Percentiles rank a stretch among this genome's conserved stretches.
phyloP scores from a whole-genome alignment of 192 early-diverging fungal species.

The Linnemannia schmuckeri region DNA sequence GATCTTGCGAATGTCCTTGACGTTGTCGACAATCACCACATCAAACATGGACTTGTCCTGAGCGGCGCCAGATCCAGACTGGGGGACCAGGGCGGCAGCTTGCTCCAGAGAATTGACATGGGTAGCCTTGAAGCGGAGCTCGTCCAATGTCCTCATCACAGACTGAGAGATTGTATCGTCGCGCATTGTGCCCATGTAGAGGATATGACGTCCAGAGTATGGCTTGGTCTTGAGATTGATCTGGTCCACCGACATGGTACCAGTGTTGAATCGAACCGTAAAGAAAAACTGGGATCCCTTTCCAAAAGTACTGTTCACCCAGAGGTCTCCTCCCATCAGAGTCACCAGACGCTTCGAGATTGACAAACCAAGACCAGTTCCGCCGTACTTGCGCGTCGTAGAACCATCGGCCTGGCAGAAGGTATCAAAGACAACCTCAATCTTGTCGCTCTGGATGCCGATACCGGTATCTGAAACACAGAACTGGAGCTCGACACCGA shows the following conservation, averaged over 20 bases:
- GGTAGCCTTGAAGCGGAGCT: slow-evolving; percentile 63
- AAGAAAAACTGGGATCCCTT: slow-evolving; percentile 85
- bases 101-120: slow-evolving; percentile 62
- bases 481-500: slow-evolving; percentile 71
- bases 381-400: slow-evolving; percentile 87
- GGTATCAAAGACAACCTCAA: slow-evolving; percentile 81
- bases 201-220: slow-evolving; percentile 74
- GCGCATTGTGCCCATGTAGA: slow-evolving; percentile 72
- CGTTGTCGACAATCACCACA: slow-evolving; percentile 75
- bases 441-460: slow-evolving; percentile 84
- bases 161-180: slow-evolving; percentile 50
- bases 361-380: slow-evolving; percentile 87
- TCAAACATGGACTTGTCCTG: slow-evolving; percentile 67
- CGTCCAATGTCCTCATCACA: slow-evolving; percentile 63
- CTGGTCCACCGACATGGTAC: slow-evolving; percentile 49
- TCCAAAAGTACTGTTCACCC: slow-evolving; percentile 81
- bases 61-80: slow-evolving; percentile 22
- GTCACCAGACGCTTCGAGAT: slow-evolving; percentile 85
- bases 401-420: slow-evolving; percentile 89
- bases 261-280: slow-evolving; percentile 69
- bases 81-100: slow-evolving; percentile 57
- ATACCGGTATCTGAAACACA: slow-evolving; percentile 87
- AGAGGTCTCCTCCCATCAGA: slow-evolving; percentile 83
- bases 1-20: slow-evolving; percentile 72
- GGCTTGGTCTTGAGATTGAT: slow-evolving; percentile 66